A percentile compares a stretch with the other conserved stretches of the same genome.
These are phyloP conservation scores for Penicillium antarcticum DNA, from an alignment of 495 filamentous ascomycete genomes.

Conservation along the genomic window DNA sequence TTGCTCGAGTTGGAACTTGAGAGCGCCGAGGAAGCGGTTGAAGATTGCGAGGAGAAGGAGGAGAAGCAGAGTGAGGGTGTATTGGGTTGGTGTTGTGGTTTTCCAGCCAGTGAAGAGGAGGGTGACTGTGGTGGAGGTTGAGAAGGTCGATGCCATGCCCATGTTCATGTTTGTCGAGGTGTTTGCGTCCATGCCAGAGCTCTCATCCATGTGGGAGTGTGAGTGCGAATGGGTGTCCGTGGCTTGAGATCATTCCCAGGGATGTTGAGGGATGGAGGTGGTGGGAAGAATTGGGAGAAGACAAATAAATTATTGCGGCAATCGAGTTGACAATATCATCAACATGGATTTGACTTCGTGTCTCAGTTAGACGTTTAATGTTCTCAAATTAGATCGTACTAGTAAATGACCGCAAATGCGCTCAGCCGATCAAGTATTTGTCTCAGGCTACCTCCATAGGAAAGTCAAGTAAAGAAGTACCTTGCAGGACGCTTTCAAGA, in stretches of 20 bases:
- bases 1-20: constrained; percentile 16
- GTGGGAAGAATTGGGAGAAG: too few relatives aligned
- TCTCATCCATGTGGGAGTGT: not conserved
- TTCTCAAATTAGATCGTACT: too few relatives aligned
- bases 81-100: constrained; percentile 11
- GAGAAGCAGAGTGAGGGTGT: constrained; percentile 10
- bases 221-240: not conserved
- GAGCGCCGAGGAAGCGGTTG: constrained; percentile 19
- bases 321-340: too few relatives aligned
- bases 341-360: too few relatives aligned
- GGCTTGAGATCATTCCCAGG: too few relatives aligned
- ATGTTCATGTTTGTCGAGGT: not conserved
- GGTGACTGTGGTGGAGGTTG: constrained; percentile 9
- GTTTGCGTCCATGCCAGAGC: not conserved
- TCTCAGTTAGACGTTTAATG: too few relatives aligned
- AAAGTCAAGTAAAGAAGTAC: not conserved
- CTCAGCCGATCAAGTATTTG: not conserved
- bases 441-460: not conserved
- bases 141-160: constrained; percentile 14
- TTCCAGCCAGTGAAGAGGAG: constrained; percentile 21
- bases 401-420: not conserved
- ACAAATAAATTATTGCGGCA: too few relatives aligned
- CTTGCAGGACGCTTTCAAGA: not conserved
- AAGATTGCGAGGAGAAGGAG: constrained; percentile 16
- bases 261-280: too few relatives aligned